Evolutionary conservation across 2,329 filamentous ascomycete species (phyloP).

Genomic region (Talaromyces islandicus): DNA sequence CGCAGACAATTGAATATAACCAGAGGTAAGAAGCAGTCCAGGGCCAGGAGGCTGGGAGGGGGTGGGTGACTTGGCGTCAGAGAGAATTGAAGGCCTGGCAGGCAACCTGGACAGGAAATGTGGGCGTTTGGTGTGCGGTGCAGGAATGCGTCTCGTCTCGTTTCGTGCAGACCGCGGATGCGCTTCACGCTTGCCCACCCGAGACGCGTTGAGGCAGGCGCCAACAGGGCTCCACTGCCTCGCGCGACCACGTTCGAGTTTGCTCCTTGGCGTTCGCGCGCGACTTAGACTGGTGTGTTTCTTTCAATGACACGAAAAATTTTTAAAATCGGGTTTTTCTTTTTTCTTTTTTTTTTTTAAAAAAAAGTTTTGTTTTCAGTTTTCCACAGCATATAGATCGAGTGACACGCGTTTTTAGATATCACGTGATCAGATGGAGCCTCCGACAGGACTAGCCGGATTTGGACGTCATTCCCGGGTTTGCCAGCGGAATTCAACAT

Average conservation of each 20-base stretch:
- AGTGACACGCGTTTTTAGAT: background rate
- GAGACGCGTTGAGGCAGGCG: conserved; percentile 12
- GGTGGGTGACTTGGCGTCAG: background rate
- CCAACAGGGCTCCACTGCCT: conserved; percentile 11
- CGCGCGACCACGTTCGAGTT: conserved; percentile 5
- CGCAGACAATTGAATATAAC: background rate
- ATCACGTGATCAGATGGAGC: background rate
- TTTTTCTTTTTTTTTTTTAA: background rate
- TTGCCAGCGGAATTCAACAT: background rate
- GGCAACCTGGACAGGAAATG: conserved; percentile 9
- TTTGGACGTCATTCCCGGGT: background rate
- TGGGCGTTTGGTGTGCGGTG: conserved; percentile 1
- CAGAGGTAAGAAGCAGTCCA: background rate
- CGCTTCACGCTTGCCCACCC: conserved; percentile 13
- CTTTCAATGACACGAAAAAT: background rate
- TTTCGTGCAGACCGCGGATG: conserved; percentile 11
- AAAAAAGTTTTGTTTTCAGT: background rate
- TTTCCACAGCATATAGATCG: background rate
- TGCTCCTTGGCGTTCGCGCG: background rate
- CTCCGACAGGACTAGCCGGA: background rate
- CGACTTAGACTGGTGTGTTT: background rate
- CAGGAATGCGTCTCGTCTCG: conserved; percentile 12
- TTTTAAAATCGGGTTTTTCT: too few relatives aligned
- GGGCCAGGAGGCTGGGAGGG: conserved; percentile 10
- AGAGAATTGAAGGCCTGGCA: conserved; percentile 4